phyloP scores from a whole-genome alignment of 768 basidiomycete genomes.

The Leccinum aurantiacum region DNA sequence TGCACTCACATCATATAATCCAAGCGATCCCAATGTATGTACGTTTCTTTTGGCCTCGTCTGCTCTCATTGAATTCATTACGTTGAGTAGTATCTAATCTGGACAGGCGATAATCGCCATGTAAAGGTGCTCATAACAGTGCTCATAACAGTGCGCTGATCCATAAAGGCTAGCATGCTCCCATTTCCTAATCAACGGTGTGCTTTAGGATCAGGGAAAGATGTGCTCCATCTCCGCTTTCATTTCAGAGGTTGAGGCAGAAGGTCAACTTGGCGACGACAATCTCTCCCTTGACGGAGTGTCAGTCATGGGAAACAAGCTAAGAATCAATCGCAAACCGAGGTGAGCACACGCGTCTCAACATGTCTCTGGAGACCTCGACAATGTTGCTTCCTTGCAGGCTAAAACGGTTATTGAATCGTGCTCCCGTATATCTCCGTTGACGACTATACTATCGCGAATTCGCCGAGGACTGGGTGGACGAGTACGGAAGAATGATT shows the following conservation, averaged over 20 bases:
- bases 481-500: slow-evolving; percentile 50
- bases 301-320: slow-evolving; percentile 32
- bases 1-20: slow-evolving; percentile 26
- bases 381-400: slow-evolving; percentile 28
- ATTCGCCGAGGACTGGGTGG: slow-evolving; percentile 51
- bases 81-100: slow-evolving; percentile 24
- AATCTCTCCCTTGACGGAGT: slow-evolving; percentile 25
- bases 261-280: slow-evolving; percentile 35
- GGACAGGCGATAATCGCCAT: slow-evolving; percentile 30
- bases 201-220: slow-evolving; percentile 36
- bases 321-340: slow-evolving; percentile 41
- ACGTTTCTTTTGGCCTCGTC: background rate
- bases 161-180: background rate
- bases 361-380: background rate
- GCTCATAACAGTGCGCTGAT: slow-evolving; percentile 25
- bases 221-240: slow-evolving; percentile 40
- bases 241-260: slow-evolving; percentile 39
- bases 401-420: slow-evolving; percentile 39
- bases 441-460: slow-evolving; percentile 38
- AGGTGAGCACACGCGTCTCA: slow-evolving; percentile 30
- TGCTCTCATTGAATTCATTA: background rate
- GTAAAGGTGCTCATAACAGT: too few species aligned
- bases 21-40: slow-evolving; percentile 27
- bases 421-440: slow-evolving; percentile 38
- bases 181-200: slow-evolving; percentile 1